Evolutionary conservation across 208 protist genomes (phyloP).

Genomic region (Naegleria fowleri): DNA sequence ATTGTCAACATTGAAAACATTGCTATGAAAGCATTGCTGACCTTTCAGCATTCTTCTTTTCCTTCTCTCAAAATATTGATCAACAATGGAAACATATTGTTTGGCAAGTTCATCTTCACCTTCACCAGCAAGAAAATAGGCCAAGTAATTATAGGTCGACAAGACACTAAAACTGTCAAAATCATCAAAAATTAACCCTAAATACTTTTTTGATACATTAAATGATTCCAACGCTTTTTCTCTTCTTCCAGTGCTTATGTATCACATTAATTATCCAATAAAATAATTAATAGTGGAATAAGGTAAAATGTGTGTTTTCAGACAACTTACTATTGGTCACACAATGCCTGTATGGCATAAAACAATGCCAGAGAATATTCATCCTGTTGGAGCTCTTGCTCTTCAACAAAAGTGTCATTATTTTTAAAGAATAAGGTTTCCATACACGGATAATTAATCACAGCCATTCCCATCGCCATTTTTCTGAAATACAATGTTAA

Average conservation of each 20-base stretch:
- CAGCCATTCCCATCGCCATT: background rate
- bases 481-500: background rate
- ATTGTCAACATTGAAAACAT: background rate
- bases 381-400: background rate
- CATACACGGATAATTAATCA: background rate
- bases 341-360: background rate
- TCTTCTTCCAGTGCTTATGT: background rate
- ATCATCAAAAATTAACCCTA: background rate
- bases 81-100: background rate
- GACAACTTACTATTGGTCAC: background rate
- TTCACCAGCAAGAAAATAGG: background rate
- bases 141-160: background rate
- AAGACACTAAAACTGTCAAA: background rate
- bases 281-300: too few relatives aligned
- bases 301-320: too few relatives aligned
- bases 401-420: background rate
- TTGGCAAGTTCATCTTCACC: background rate
- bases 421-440: background rate
- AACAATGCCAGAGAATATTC: background rate
- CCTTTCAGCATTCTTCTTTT: background rate
- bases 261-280: too few relatives aligned
- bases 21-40: background rate
- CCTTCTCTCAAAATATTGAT: background rate
- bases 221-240: background rate
- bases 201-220: background rate